Evolutionary conservation across 2,329 filamentous ascomycete species (phyloP), one percentile per base, ranked within the genome.

Genomic region (Hymenoscyphus fraxineus): DNA sequence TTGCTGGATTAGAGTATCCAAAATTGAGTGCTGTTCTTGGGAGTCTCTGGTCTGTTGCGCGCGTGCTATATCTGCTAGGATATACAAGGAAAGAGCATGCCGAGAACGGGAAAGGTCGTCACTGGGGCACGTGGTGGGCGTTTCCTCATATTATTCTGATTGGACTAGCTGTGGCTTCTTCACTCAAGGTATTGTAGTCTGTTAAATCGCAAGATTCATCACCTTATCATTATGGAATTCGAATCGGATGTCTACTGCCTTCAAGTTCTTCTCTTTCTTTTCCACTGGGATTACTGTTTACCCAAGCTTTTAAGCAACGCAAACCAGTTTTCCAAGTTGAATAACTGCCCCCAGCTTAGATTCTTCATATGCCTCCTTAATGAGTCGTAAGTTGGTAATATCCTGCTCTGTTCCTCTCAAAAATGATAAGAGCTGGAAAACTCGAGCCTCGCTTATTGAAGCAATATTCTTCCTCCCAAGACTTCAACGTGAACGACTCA

Each of bases 1-100:
- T 89, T 70, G 77, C 83, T 12, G 86, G 87, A 39, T 73, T 88
- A 31, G 74, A 76, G 41, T 87, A 79, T 74, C 88, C 87, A 2
- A 64, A 80, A 6, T 75, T 77, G 27, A 78, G 82, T 38, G 82
- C 83, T 19, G 71, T 70, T 12, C 70, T 86, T 31, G 86, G 86
- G 16, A 78, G 73, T 16, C 73, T 73, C 39, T 90, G 86, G 85
- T 75, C 79, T 10, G 19, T 82, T 1, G 78, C 76, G 27, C 81
- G 88, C 54, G 69, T 82, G 31, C 2, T 83, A 60, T 90, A 88
- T 70, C 80, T 83, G 62, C 65, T 78, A 15, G 86, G 85, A 39
- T 90, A 73, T 62, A 69, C 64, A 31, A 41, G 58, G 32, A 65
- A 61, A 10, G 67, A 41, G 5, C 12, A 41, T 41, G 39, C 39